A percentile compares a stretch with the other conserved stretches of the same genome.
Conservation (phyloP, 108 stramenopile genomes). For the Fragilaria radians region DNA sequence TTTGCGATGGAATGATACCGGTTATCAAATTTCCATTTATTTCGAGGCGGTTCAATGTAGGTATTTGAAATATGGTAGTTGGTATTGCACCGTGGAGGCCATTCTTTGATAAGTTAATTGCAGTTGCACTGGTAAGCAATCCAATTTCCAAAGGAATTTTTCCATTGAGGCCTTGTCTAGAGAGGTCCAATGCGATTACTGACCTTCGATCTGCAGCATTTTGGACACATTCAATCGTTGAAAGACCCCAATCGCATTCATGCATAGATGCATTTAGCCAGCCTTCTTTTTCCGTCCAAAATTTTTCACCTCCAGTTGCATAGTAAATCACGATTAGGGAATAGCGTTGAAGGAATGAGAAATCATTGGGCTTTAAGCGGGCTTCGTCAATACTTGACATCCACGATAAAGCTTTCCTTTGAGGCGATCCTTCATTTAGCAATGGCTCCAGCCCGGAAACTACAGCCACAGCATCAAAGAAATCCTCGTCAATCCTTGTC, state of each 20-base stretch:
- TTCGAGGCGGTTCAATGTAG: background rate
- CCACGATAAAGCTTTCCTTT: background rate
- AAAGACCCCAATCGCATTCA: slow-evolving; percentile 4
- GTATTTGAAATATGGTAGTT: background rate
- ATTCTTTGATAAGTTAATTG: slow-evolving; percentile 2
- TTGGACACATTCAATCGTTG: background rate
- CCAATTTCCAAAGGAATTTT: background rate
- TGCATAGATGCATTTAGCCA: slow-evolving; percentile 1
- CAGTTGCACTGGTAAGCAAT: background rate
- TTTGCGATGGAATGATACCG: background rate
- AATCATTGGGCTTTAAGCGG: background rate
- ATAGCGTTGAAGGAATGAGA: slow-evolving; percentile 24
- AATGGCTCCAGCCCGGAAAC: background rate
- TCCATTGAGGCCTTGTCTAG: background rate
- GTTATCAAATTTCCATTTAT: background rate
- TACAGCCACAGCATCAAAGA: background rate
- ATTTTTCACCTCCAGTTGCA: slow-evolving; percentile 25
- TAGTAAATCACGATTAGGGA: slow-evolving; percentile 22
- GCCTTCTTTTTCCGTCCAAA: background rate
- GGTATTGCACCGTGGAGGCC: slow-evolving; percentile 3
- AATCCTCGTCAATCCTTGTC: background rate
- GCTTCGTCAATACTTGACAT: background rate
- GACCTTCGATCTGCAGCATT: background rate
- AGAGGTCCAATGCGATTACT: background rate
- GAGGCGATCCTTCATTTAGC: background rate